These are phyloP conservation scores for Martiniozyma asiatica DNA, from an alignment of 1,139 yeast genomes.

Conservation along the genomic window DNA sequence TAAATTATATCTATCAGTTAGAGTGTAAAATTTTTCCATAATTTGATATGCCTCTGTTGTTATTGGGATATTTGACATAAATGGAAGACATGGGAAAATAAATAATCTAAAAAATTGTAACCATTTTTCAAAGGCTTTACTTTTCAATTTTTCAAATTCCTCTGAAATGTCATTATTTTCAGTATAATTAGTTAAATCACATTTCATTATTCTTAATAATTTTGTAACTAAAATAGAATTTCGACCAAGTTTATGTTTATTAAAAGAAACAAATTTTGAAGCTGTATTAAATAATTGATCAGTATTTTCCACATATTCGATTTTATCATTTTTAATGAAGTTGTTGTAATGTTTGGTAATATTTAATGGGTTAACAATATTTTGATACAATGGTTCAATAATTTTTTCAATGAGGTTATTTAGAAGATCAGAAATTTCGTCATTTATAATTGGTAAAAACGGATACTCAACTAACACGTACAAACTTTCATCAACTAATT, in stretches of 20 bases:
- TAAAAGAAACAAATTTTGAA: conserved; percentile 38
- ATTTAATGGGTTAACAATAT: conserved; percentile 7
- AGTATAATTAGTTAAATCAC: conserved; percentile 20
- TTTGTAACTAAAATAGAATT: conserved; percentile 40
- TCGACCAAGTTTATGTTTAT: conserved; percentile 47
- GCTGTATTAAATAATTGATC: conserved; percentile 36
- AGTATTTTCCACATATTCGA: conserved; percentile 26
- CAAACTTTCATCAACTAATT: conserved; percentile 53
- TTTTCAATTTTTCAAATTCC: too few species aligned
- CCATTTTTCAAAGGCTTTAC: conserved; percentile 30
- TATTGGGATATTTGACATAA: conserved; percentile 49
- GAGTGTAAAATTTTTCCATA: conserved; percentile 36
- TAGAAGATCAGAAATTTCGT: conserved; percentile 38
- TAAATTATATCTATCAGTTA: conserved; percentile 59
- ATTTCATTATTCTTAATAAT: conserved; percentile 44
- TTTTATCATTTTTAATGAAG: conserved; percentile 18
- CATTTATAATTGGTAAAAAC: conserved; percentile 44
- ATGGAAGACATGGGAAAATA: conserved; percentile 57
- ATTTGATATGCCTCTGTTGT: conserved; percentile 50
- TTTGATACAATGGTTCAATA: conserved; percentile 38
- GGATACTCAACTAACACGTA: conserved; percentile 54
- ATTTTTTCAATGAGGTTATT: conserved; percentile 37
- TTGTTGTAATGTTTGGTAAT: conserved; percentile 1
- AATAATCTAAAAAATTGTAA: conserved; percentile 51
- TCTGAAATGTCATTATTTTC: conserved; percentile 20